A percentile compares a stretch with the other conserved stretches of the same genome.
These are phyloP conservation scores for Simplicillium aogashimaense DNA, from an alignment of 2,329 filamentous ascomycete species.

Conservation along the genomic window DNA sequence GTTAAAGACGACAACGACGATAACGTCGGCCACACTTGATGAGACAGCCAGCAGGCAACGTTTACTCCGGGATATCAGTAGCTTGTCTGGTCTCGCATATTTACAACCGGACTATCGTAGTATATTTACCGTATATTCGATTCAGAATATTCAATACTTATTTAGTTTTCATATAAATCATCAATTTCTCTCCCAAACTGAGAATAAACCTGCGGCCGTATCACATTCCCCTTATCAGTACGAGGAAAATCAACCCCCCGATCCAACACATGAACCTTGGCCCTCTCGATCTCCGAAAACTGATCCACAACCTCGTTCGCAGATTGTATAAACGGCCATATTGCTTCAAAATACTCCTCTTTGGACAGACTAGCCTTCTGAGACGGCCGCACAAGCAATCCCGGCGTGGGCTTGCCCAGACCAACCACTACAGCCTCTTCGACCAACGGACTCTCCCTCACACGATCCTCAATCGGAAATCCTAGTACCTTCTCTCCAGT, in stretches of 20 bases:
- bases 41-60: too few species aligned
- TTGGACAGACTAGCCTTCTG: neutral
- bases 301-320: neutral
- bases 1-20: too few species aligned
- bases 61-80: too few species aligned
- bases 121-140: too few species aligned
- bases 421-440: slow-evolving; percentile 1
- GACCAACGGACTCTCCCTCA: slow-evolving; percentile 1
- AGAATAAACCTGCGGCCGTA: neutral
- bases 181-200: slow-evolving; percentile 3
- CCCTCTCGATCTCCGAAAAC: slow-evolving; percentile 1
- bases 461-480: slow-evolving; percentile 1
- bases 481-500: neutral
- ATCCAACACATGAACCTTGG: slow-evolving; percentile 1
- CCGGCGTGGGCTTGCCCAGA: neutral
- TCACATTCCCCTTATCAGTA: slow-evolving; percentile 4
- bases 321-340: slow-evolving; percentile 1
- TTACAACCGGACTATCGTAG: too few species aligned
- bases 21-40: too few species aligned
- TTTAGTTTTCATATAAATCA: slow-evolving; percentile 1
- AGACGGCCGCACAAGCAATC: neutral
- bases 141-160: too few species aligned
- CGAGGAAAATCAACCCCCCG: neutral
- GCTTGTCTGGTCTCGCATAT: too few species aligned
- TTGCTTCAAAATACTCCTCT: neutral